phyloP scores from a whole-genome alignment of 2,329 filamentous ascomycete species.

The Aspergillus aculeatinus region DNA sequence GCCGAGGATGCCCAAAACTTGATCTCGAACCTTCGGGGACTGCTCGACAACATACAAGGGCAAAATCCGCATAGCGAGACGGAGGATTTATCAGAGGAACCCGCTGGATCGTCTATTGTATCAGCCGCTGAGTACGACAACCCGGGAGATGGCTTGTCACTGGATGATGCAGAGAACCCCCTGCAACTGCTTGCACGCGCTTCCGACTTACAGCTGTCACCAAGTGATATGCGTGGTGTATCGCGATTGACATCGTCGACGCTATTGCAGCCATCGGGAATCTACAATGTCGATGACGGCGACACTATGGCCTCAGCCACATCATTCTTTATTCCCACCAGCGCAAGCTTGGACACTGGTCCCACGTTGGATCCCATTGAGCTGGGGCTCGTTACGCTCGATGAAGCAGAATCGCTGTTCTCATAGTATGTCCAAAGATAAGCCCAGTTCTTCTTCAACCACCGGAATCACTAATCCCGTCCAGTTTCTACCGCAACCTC shows the following conservation, averaged over 20 bases:
- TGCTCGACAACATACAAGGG: constrained; percentile 51
- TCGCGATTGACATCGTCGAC: constrained; percentile 25
- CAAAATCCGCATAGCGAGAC: constrained; percentile 33
- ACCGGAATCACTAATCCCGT: constrained; percentile 2
- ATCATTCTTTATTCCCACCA: constrained; percentile 66
- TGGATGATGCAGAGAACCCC: constrained; percentile 74
- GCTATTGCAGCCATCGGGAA: constrained; percentile 43
- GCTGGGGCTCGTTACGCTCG: constrained; percentile 65
- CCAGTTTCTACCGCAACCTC: constrained; percentile 68
- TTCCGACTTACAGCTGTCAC: constrained; percentile 64
- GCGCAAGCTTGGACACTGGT: constrained; percentile 62
- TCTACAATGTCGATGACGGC: constrained; percentile 11
- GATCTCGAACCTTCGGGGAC: constrained; percentile 48
- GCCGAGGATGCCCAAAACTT: constrained; percentile 45
- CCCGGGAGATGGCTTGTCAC: constrained; percentile 55
- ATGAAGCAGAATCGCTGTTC: constrained; percentile 65
- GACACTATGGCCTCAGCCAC: constrained; percentile 43
- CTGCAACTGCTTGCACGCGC: constrained; percentile 71
- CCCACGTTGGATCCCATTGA: constrained; percentile 67
- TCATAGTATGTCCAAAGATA: constrained; percentile 54
- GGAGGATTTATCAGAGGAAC: constrained; percentile 35
- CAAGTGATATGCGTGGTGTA: constrained; percentile 27
- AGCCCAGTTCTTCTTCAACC: neutral
- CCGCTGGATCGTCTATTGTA: constrained; percentile 19
- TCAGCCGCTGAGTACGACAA: constrained; percentile 26